phyloP scores from a whole-genome alignment of 371 early-diverging fungal species.

The Mortierella sp. region DNA sequence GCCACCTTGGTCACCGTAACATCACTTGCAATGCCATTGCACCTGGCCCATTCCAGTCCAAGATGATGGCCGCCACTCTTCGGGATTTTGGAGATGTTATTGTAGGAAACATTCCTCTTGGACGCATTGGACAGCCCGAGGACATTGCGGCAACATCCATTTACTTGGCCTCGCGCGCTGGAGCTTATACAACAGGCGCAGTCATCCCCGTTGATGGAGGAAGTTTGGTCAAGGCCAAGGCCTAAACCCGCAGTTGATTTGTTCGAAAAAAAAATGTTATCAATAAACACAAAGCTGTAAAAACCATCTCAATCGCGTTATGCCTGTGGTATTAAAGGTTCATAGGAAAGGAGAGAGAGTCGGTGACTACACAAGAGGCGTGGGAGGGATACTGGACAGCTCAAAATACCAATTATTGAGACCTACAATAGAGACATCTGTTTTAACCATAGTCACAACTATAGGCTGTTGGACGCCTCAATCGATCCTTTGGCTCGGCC shows the following conservation, averaged over 20 bases:
- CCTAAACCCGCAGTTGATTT: conserved; percentile 13
- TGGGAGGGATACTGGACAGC: too few relatives aligned
- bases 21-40: conserved; percentile 92
- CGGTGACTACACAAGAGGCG: too few relatives aligned
- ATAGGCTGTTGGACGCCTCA: too few relatives aligned
- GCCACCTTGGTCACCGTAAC: conserved; percentile 66
- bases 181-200: conserved; percentile 86
- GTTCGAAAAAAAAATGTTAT: background rate
- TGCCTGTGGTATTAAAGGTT: too few relatives aligned
- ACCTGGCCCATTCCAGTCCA: conserved; percentile 89
- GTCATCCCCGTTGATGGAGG: conserved; percentile 92
- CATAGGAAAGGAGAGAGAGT: too few relatives aligned
- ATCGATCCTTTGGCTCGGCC: too few relatives aligned
- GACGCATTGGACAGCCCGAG: conserved; percentile 82
- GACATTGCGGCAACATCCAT: conserved; percentile 91
- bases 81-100: conserved; percentile 67
- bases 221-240: conserved; percentile 58
- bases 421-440: too few relatives aligned
- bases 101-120: conserved; percentile 68
- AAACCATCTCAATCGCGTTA: too few relatives aligned
- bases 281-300: too few relatives aligned
- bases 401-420: too few relatives aligned
- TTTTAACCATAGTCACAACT: too few relatives aligned
- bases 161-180: conserved; percentile 82
- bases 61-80: conserved; percentile 86